Conservation (phyloP, 2,329 filamentous ascomycete genomes). For the Coniochaeta sp. region DNA sequence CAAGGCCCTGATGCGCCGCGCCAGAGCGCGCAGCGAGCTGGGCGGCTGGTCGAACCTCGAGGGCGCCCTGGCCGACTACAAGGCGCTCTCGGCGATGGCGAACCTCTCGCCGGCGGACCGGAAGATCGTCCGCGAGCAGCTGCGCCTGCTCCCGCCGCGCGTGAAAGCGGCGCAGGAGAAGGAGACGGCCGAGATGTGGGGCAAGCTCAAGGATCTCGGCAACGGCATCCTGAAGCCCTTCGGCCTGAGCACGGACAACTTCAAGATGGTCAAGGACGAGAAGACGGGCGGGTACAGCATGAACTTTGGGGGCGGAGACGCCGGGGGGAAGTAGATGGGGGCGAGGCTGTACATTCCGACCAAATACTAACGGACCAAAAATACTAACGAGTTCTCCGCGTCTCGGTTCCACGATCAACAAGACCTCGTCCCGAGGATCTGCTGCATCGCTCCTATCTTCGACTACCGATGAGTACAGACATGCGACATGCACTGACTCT, state of each 20-base stretch:
- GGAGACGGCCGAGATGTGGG: conserved; percentile 97
- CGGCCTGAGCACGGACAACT: conserved; percentile 88
- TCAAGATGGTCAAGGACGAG: conserved; percentile 88
- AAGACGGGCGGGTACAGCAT: conserved; percentile 88
- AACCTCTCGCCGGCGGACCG: conserved; percentile 60
- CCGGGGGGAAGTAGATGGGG: background rate
- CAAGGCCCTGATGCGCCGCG: conserved; percentile 77
- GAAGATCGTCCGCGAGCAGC: conserved; percentile 59
- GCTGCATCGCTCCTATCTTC: too few species aligned
- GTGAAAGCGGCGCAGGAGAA: conserved; percentile 74
- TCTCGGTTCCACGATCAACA: too few species aligned
- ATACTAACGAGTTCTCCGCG: too few species aligned
- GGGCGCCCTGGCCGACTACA: conserved; percentile 75
- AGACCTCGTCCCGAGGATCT: too few species aligned
- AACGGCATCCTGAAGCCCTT: conserved; percentile 91
- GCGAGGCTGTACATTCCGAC: too few species aligned
- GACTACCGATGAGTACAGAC: too few species aligned
- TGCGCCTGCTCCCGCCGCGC: conserved; percentile 57
- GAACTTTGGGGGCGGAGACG: conserved; percentile 52
- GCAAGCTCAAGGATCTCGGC: conserved; percentile 83
- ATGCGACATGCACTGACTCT: too few species aligned
- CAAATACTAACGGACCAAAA: too few species aligned
- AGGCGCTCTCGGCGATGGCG: conserved; percentile 48
- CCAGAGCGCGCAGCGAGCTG: conserved; percentile 62
- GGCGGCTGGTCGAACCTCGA: conserved; percentile 75